Base-by-base conservation (phyloP, 1,284 basidiomycete genomes). In the Vanrija humicola region DNA sequence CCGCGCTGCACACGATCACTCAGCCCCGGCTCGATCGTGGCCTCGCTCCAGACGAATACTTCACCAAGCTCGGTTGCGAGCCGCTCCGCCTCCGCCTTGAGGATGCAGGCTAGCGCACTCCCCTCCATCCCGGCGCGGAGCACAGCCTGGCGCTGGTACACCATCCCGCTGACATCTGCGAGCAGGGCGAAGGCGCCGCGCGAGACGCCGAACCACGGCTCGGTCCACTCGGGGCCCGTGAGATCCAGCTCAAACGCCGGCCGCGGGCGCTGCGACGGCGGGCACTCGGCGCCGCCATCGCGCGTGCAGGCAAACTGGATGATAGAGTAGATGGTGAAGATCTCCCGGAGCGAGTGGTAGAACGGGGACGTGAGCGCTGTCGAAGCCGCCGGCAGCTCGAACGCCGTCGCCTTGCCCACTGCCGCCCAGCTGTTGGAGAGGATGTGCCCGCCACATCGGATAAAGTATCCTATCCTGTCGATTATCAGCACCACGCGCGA, bases 391-490 rank as follows among this genome's bases (percentile, higher is more conserved):
- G 55, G 50, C 1, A 56, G 45, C 50, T 56, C 55, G 38, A 60
- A 60, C 0, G 48, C 58, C 6, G 48, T 54, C 18, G 48, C 44
- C 8, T 23, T 40, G 40, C 57, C 59, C 14, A 61, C 50, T 19
- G 43, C 38, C 7, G 55, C 43, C n/a, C 39, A 38, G 16, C 50
- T 47, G 15, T 51, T 40, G 50, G 50, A 46, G 34, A 64, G 52
- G 52, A 64, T 61, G 47, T 61, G 57, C 1, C 56, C 62, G 57
- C 61, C 59, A 50, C 58, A 59, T 12, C 55, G 55, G 8, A 61
- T 53, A 23, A 61, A 64, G 38, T 57, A 59, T 28, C 59, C 62
- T 50, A 61, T 61, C n/a, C 55, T 56, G 19, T n/a, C 1, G 12
- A 2, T 7, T 4, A 40, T 50, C 48, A 50, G 34, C 34, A 12